These are phyloP conservation scores for Murraya koenigii DNA, from an alignment of 345 rosid species.

Conservation along the genomic window DNA sequence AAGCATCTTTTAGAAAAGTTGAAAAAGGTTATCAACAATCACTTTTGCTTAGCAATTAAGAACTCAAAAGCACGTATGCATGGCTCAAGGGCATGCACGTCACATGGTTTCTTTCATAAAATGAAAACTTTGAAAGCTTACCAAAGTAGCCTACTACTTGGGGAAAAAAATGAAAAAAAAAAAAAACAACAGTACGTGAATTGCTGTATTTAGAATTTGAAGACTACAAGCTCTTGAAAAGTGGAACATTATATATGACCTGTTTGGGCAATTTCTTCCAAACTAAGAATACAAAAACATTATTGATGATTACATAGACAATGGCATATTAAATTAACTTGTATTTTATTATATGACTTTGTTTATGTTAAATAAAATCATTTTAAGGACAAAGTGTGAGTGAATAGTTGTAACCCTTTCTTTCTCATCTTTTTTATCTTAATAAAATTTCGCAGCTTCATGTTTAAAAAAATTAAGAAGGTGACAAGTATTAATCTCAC, in stretches of 20 bases:
- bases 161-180: too few relatives aligned
- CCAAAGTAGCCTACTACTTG: neutral
- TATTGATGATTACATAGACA: neutral
- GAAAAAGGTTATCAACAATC: neutral
- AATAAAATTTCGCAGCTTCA: too few relatives aligned
- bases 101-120: neutral
- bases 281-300: neutral
- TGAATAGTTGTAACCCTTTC: too few relatives aligned
- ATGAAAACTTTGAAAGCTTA: neutral
- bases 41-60: slow-evolving; percentile 12
- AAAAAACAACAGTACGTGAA: too few relatives aligned
- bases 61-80: slow-evolving; percentile 1
- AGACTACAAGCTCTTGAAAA: neutral
- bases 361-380: too few relatives aligned
- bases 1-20: neutral
- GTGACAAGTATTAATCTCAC: too few relatives aligned
- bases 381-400: too few relatives aligned
- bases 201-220: neutral
- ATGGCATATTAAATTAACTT: too few relatives aligned
- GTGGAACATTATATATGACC: neutral
- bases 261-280: neutral
- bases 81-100: neutral
- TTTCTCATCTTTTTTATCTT: too few relatives aligned
- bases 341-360: too few relatives aligned
- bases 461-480: too few relatives aligned